Evolutionary conservation across 1,284 basidiomycete species (phyloP), one percentile per base, ranked within the genome.

Genomic region (Phenoliferia sp.): DNA sequence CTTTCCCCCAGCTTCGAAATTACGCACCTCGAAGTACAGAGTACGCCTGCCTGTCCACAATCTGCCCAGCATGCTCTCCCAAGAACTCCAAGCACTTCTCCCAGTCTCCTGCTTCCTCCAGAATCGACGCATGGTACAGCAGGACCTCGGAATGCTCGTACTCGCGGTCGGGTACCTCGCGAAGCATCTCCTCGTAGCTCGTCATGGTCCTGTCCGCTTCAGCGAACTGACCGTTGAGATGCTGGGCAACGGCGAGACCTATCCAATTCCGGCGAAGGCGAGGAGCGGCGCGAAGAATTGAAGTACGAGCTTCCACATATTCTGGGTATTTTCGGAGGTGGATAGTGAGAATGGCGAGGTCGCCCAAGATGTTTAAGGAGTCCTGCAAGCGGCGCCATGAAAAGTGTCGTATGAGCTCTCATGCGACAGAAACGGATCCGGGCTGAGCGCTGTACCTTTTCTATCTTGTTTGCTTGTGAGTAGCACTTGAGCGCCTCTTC

Each of bases 301-400:
- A 87, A 74, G 91, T 85, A 7, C 96, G 87, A 1, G 90, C 90
- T 66, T 94, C 90, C 54, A 94, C 85, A 39, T 96, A 85, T 3
- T 82, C 83, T 57, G 90, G 86, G 79, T 87, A 97, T 63, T 89
- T 82, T 50, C 96, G 86, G n/a, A 94, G 85, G 76, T 98, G 94
- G 0, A 92, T 88, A 76, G 94, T 90, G 35, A 99, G 84, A 63
- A 91, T 87, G 5, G 94, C 92, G 0, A 92, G 86, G 78, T 99
- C 96, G 61, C 92, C 88, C 29, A 99, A 81, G 67, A 99, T 87
- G 78, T 95, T 97, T 75, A 95, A 81, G 78, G 98, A 98, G 76
- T 95, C 92, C 91, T 94, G 72, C 17, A 22, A n/a, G 22, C 29
- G n/a, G 9, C 33, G 32, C 15, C 17, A 15, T 19, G 7, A 50